Evolutionary conservation across 306 rosid genomes (phyloP), one percentile per base, ranked within the genome.

Genomic region (Luffa acutangula): DNA sequence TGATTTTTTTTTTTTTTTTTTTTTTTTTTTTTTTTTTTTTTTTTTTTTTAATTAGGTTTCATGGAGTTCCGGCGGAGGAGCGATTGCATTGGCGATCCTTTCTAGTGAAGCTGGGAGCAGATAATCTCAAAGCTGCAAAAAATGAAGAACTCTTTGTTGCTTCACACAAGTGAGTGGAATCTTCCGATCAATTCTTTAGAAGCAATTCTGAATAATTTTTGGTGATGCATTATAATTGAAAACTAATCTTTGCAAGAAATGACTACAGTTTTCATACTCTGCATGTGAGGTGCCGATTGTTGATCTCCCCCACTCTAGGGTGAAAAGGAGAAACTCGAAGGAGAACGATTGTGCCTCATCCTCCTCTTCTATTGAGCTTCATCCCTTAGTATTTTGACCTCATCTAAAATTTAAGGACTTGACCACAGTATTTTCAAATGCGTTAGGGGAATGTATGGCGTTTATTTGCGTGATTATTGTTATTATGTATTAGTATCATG

Each of bases 91-190:
- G 99, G 99, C 93, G 95, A 83, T 91, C 98, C 41, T 94, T 94
- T 86, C 87, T 95, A 70, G 97, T 95, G 52, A 95, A 95, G 83
- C 86, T 95, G 58, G 97, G 97, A 82, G 92, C 99, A 20, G 99
- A 95, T 73, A 95, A 95, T 88, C 99, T 95, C 25, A 93, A 77
- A 85, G 97, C 97, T 83, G 90, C 87, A 0, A 91, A 91, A 83
- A 95, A 93, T 62, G 99, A 95, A 85, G 99, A 95, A 87, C 99
- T 95, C 42, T 89, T 87, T 59, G 99, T 93, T 84, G 97, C 96
- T 75, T 90, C 93, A 87, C 97, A 92, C 93, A 95, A 92, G 99
- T 95, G 74, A 79, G 92, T 84, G 79, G 66, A 72, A 62, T 64
- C 72, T 57, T 79, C 34, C 64, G 6, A 72, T 37, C 41, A 41